These are phyloP conservation scores for Suhomyces choctaworum DNA, from an alignment of 1,139 yeast genomes.

Conservation along the genomic window DNA sequence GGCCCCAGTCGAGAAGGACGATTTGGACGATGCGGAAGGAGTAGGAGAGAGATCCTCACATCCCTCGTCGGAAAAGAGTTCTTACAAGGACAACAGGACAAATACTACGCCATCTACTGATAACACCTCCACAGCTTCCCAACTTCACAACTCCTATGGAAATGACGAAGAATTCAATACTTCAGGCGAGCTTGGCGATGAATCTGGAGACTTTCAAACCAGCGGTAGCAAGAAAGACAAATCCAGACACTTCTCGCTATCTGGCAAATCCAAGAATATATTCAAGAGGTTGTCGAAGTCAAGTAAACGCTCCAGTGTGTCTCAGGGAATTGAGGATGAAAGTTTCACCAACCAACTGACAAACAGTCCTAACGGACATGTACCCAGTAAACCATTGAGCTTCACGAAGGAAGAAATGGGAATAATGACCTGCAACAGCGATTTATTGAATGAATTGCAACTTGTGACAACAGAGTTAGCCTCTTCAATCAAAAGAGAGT, in stretches of 20 bases:
- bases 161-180: constrained; percentile 4
- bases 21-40: constrained; percentile 9
- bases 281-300: constrained; percentile 39
- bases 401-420: constrained; percentile 64
- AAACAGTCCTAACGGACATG: constrained; percentile 1
- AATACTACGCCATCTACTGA: constrained; percentile 26
- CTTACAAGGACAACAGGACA: constrained; percentile 11
- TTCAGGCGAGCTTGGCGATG: constrained; percentile 8
- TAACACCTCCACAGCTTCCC: constrained; percentile 23
- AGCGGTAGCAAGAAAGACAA: constrained; percentile 18
- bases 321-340: constrained; percentile 17
- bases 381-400: constrained; percentile 16
- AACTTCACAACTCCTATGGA: constrained; percentile 7
- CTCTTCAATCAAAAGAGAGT: constrained; percentile 66
- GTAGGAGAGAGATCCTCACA: constrained; percentile 11
- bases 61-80: constrained; percentile 22
- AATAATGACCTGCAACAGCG: constrained; percentile 58
- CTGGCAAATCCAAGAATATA: constrained; percentile 32
- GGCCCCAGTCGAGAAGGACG: constrained; percentile 11
- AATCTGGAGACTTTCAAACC: constrained; percentile 4
- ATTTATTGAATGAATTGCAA: constrained; percentile 61
- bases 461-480: constrained; percentile 72
- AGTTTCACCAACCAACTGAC: constrained; percentile 12
- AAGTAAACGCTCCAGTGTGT: constrained; percentile 8
- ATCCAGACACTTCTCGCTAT: constrained; percentile 28